phyloP scores from a whole-genome alignment of 805 yeast genomes.

The Saccharomyces paradoxus region DNA sequence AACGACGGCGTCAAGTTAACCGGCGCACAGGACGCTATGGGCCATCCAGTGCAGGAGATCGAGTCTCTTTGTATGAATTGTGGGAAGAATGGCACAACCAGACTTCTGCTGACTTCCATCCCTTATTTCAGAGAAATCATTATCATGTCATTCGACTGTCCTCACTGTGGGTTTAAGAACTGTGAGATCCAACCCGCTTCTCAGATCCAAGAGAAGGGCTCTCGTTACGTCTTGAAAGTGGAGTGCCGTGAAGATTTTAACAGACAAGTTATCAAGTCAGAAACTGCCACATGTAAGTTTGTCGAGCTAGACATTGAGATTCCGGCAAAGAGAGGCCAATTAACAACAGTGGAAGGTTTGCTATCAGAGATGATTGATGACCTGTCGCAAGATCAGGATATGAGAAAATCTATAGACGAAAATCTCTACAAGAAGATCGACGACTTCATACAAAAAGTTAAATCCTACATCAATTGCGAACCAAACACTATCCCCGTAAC shows the following conservation, averaged over 20 bases:
- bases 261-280: conserved; percentile 88
- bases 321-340: conserved; percentile 89
- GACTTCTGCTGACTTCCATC: conserved; percentile 75
- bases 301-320: conserved; percentile 84
- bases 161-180: conserved; percentile 87
- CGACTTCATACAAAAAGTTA: conserved; percentile 54
- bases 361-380: conserved; percentile 77
- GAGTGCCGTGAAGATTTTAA: conserved; percentile 67
- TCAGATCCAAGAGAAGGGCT: conserved; percentile 81
- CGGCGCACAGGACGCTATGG: conserved; percentile 76
- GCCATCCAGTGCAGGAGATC: conserved; percentile 92
- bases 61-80: conserved; percentile 96
- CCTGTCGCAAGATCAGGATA: conserved; percentile 70
- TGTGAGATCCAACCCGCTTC: conserved; percentile 96
- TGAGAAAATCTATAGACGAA: conserved; percentile 67
- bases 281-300: conserved; percentile 72
- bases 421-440: conserved; percentile 69
- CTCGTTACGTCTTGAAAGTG: conserved; percentile 59
- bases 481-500: conserved; percentile 67
- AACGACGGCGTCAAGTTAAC: conserved; percentile 48
- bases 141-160: conserved; percentile 90
- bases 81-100: conserved; percentile 73
- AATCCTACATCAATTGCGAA: conserved; percentile 54
- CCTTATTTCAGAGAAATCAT: conserved; percentile 89
- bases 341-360: conserved; percentile 88